Evolutionary conservation across 2,329 filamentous ascomycete species (phyloP), one percentile per base, ranked within the genome.

Genomic region (Cyphellophora europaea): DNA sequence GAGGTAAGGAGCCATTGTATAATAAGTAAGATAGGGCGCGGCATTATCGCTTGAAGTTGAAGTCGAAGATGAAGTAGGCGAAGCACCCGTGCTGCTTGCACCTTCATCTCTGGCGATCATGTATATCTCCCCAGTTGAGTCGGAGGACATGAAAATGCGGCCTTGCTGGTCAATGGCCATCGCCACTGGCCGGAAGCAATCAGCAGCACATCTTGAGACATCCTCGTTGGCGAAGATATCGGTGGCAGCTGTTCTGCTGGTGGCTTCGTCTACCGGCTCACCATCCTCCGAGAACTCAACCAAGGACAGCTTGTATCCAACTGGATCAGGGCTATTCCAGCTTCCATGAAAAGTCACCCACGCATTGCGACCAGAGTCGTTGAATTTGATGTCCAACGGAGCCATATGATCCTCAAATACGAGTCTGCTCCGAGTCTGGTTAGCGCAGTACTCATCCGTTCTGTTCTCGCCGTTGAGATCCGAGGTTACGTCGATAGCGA

Each of bases 261-360:
- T 59, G 12, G 58, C 47, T 5, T 53, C 44, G 8, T 60, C 62
- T 1, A 54, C 54, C 3, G 69, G 68, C 15, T 62, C 58, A 18
- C 66, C 69, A 29, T 63, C 57, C 16, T 57, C 47, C 19, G 45
- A 44, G 42, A 72, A 72, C 5, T 53, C 51, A 5, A 73, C 54
- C 4, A 64, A 53, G 15, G 58, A 62, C 36, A 73, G 49, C 41
- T 69, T 69, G 53, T 72, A 72, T 17, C 69, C 69, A 2, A 63
- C 57, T 16, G 68, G 67, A 1, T 55, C 45, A 18, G 61, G 53
- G 11, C 67, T 58, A 41, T 73, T 60, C 77, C 80, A 85, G 54
- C 73, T 79, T 11, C 82, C 81, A 54, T 84, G 81, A 57, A 86
- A 83, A 1, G 74, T 66, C 12, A 87, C 61, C 58, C 73, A 86